Conservation (phyloP, 768 basidiomycete species). For the Guyanaporus albipodus region DNA sequence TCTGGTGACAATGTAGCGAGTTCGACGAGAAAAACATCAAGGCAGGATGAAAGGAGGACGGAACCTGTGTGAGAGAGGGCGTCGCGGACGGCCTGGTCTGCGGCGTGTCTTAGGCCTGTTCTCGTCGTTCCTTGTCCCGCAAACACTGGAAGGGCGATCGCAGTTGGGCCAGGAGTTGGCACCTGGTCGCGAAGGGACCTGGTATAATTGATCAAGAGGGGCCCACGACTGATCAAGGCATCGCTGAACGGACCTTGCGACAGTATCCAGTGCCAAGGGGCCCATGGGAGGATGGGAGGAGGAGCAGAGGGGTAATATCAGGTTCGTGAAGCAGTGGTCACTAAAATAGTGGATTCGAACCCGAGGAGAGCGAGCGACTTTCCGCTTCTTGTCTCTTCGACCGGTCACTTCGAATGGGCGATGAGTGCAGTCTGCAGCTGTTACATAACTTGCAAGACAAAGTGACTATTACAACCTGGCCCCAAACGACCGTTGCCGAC, state of each 20-base stretch:
- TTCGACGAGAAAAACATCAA: constrained; percentile 47
- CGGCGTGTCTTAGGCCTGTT: constrained; percentile 29
- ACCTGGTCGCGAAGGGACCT: constrained; percentile 3
- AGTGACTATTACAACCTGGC: constrained; percentile 20
- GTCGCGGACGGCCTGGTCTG: constrained; percentile 39
- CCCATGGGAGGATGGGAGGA: background rate
- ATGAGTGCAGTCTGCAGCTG: constrained; percentile 5
- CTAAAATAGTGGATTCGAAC: constrained; percentile 13
- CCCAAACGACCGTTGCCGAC: constrained; percentile 10
- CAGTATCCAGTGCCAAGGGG: background rate
- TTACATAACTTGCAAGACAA: constrained; percentile 28
- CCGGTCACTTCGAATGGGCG: constrained; percentile 15
- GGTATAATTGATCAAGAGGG: background rate
- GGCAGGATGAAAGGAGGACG: constrained; percentile 48
- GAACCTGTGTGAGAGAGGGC: constrained; percentile 39
- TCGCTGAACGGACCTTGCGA: constrained; percentile 5
- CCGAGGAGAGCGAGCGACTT: constrained; percentile 18
- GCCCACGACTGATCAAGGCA: background rate
- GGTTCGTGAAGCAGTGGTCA: background rate
- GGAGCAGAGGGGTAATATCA: constrained; percentile 1
- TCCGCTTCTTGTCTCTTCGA: constrained; percentile 21
- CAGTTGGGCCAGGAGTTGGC: background rate
- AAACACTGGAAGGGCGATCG: constrained; percentile 46
- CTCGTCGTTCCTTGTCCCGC: constrained; percentile 51
- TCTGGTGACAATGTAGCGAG: constrained; percentile 41